These are phyloP conservation scores for Sporodiniella umbellata DNA, from an alignment of 371 early-diverging fungal genomes.

Conservation along the genomic window DNA sequence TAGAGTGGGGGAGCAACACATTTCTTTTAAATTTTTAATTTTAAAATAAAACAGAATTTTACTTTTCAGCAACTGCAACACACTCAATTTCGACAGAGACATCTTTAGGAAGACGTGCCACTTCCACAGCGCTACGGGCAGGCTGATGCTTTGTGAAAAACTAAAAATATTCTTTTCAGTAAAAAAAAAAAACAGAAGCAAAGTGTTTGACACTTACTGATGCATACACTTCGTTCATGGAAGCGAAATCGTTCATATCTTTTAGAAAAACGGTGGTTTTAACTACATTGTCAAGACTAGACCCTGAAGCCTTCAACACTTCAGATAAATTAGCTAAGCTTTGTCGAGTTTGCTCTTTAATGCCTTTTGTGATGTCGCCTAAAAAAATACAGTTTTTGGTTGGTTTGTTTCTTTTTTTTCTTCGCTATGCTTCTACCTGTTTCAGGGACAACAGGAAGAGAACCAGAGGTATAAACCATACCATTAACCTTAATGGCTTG, in stretches of 20 bases:
- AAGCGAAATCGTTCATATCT: conserved; percentile 14
- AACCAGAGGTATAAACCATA: conserved; percentile 69
- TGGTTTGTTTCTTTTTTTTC: neutral
- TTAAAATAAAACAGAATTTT: neutral
- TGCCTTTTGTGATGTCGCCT: conserved; percentile 38
- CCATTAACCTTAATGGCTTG: conserved; percentile 71
- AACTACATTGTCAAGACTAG: conserved; percentile 68
- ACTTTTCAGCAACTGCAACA: conserved; percentile 17
- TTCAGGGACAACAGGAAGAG: conserved; percentile 52
- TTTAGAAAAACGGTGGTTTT: conserved; percentile 84
- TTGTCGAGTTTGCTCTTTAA: conserved; percentile 56
- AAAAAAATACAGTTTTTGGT: neutral
- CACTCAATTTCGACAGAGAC: conserved; percentile 65
- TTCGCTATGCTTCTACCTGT: conserved; percentile 11
- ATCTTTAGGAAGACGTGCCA: conserved; percentile 75
- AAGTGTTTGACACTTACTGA: too few species aligned
- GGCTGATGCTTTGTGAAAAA: conserved; percentile 65
- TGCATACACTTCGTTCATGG: neutral
- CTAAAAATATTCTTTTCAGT: conserved; percentile 1
- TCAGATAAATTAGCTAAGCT: conserved; percentile 67
- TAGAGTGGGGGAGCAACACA: too few species aligned
- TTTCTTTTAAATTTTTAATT: neutral
- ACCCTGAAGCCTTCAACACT: conserved; percentile 69
- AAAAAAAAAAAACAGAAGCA: neutral
- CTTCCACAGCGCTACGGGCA: conserved; percentile 79